phyloP scores from a whole-genome alignment of 2,329 filamentous ascomycete genomes.

The Epichloe hybrida region DNA sequence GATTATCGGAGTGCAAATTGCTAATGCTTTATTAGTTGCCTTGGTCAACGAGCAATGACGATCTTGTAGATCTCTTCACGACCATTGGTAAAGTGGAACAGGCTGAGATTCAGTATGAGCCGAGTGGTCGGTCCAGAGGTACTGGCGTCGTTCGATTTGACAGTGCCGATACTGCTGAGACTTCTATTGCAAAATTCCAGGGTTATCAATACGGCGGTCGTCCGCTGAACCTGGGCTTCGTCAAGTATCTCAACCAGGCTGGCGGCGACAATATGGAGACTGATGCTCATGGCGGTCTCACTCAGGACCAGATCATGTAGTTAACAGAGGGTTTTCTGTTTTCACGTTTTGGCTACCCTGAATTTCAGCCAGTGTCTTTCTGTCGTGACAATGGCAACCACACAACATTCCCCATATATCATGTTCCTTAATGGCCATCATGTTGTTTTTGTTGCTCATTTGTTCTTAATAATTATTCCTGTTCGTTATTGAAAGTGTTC shows the following conservation, averaged over 20 bases:
- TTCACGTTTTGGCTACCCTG: background rate
- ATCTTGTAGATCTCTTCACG: constrained; percentile 88
- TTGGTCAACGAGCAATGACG: constrained; percentile 98
- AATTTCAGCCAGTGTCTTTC: background rate
- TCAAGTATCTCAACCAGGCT: constrained; percentile 72
- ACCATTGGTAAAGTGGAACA: constrained; percentile 97
- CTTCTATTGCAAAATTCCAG: constrained; percentile 91
- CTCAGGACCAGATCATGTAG: constrained; percentile 98
- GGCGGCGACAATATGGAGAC: constrained; percentile 69
- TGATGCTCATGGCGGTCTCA: constrained; percentile 59
- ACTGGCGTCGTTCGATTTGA: constrained; percentile 96
- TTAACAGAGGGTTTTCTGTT: background rate
- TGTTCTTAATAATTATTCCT: constrained; percentile 29
- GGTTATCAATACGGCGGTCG: constrained; percentile 95
- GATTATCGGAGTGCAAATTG: background rate
- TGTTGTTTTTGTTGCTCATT: background rate
- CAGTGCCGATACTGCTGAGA: constrained; percentile 69
- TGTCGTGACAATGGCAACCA: background rate
- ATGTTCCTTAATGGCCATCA: background rate
- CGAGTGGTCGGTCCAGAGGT: constrained; percentile 86
- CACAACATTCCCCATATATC: background rate
- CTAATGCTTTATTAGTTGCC: constrained; percentile 51
- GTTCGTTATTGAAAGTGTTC: background rate
- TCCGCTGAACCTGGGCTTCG: constrained; percentile 82
- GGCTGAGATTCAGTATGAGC: constrained; percentile 96